Evolutionary conservation across 495 filamentous ascomycete genomes (phyloP).

Genomic region (Penicillium paradoxum): DNA sequence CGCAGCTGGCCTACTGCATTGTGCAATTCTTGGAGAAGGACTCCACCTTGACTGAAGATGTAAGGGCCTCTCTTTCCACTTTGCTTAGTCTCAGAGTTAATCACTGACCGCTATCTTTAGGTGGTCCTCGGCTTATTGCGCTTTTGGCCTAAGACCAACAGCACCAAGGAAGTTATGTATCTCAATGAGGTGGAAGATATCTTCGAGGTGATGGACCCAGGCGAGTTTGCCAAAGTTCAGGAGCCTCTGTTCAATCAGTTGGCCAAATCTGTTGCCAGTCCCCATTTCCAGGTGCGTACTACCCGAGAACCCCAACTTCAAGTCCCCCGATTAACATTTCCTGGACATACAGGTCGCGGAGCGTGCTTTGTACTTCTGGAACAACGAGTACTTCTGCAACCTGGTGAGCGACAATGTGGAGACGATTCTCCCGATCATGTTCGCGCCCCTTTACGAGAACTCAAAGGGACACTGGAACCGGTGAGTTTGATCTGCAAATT

Average conservation of each 20-base stretch:
- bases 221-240: constrained; percentile 97
- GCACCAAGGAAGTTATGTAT: constrained; percentile 99
- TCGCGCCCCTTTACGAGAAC: constrained; percentile 96
- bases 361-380: constrained; percentile 98
- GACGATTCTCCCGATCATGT: constrained; percentile 98
- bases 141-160: constrained; percentile 99
- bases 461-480: constrained; percentile 99
- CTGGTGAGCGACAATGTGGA: constrained; percentile 98
- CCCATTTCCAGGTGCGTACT: constrained; percentile 81
- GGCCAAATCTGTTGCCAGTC: constrained; percentile 95
- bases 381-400: constrained; percentile 99
- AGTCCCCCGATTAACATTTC: background rate
- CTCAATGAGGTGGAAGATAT: constrained; percentile 99
- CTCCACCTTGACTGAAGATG: constrained; percentile 93
- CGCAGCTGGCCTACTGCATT: constrained; percentile 97
- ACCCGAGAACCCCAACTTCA: background rate
- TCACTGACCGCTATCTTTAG: constrained; percentile 35
- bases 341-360: constrained; percentile 66
- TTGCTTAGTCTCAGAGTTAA: background rate
- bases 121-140: constrained; percentile 91
- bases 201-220: constrained; percentile 99
- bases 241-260: constrained; percentile 95
- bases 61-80: constrained; percentile 33
- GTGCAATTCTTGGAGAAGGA: constrained; percentile 99
- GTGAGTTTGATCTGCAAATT: constrained; percentile 45